These are phyloP conservation scores for Ogataea pilisensis DNA, from an alignment of 805 yeast species.

Conservation along the genomic window DNA sequence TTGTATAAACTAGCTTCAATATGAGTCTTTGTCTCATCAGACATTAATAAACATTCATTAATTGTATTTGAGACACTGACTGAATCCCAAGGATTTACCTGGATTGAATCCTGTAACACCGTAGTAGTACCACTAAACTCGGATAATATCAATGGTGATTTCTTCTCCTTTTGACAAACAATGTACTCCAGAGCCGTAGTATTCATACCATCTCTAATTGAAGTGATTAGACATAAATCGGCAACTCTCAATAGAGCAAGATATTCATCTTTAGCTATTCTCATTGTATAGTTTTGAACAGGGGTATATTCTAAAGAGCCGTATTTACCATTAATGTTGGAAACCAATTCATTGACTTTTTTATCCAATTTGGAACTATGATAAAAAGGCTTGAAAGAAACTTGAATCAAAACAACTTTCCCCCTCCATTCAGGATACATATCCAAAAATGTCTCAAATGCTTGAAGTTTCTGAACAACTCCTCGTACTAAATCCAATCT, in stretches of 20 bases:
- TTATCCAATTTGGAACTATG: slow-evolving; percentile 66
- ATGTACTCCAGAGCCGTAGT: slow-evolving; percentile 92
- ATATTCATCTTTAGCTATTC: slow-evolving; percentile 84
- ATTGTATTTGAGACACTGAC: slow-evolving; percentile 88
- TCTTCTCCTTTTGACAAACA: slow-evolving; percentile 71
- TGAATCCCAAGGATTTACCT: slow-evolving; percentile 96
- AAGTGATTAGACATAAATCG: slow-evolving; percentile 82
- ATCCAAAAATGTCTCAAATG: slow-evolving; percentile 81
- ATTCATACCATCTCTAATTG: slow-evolving; percentile 94
- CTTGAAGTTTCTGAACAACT: slow-evolving; percentile 87
- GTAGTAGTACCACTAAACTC: slow-evolving; percentile 91
- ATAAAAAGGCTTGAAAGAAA: slow-evolving; percentile 71
- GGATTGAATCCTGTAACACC: slow-evolving; percentile 65
- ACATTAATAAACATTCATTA: slow-evolving; percentile 59
- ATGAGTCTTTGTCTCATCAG: slow-evolving; percentile 39
- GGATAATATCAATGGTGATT: slow-evolving; percentile 77
- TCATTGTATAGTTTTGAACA: slow-evolving; percentile 87
- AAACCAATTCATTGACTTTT: slow-evolving; percentile 77
- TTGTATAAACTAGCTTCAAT: slow-evolving; percentile 54
- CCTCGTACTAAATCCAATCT: slow-evolving; percentile 90
- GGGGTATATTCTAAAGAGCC: slow-evolving; percentile 84
- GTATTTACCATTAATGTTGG: slow-evolving; percentile 77
- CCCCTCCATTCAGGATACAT: slow-evolving; percentile 88
- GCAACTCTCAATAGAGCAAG: slow-evolving; percentile 84
- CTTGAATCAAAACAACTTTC: slow-evolving; percentile 85